Conservation (phyloP, 768 basidiomycete genomes). For the Boletus pseudopeckii region DNA sequence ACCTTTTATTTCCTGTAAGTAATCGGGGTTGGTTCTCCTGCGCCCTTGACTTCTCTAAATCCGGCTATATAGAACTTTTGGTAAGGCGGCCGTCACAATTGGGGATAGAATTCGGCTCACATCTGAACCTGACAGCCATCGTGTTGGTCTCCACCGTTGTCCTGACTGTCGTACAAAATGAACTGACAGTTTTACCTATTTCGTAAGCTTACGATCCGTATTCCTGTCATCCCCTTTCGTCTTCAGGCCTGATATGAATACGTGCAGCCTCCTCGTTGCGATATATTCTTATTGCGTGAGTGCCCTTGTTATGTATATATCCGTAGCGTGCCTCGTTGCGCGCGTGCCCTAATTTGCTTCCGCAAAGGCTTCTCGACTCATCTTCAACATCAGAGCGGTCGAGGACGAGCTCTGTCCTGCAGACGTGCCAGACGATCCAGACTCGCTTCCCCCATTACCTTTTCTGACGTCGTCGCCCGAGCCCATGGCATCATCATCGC, state of each 20-base stretch:
- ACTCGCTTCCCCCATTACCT: not conserved
- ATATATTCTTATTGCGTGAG: constrained; percentile 23
- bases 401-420: not conserved
- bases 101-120: not conserved
- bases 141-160: constrained; percentile 19
- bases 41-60: not conserved
- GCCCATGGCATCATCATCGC: constrained; percentile 10
- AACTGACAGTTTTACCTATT: constrained; percentile 10
- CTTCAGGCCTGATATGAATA: constrained; percentile 1
- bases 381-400: constrained; percentile 17
- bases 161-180: constrained; percentile 9
- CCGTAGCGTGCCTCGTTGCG: not conserved
- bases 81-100: not conserved
- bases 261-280: constrained; percentile 13
- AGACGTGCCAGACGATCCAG: constrained; percentile 1
- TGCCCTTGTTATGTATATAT: not conserved
- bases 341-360: not conserved
- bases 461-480: not conserved
- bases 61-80: constrained; percentile 12
- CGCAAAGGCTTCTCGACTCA: constrained; percentile 17
- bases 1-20: constrained; percentile 19
- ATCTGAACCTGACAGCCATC: constrained; percentile 1
- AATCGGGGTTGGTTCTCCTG: not conserved
- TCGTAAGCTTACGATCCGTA: constrained; percentile 4
- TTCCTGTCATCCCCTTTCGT: not conserved